Base-by-base conservation (phyloP, 2,329 filamentous ascomycete species). In the Mariannaea sp. region DNA sequence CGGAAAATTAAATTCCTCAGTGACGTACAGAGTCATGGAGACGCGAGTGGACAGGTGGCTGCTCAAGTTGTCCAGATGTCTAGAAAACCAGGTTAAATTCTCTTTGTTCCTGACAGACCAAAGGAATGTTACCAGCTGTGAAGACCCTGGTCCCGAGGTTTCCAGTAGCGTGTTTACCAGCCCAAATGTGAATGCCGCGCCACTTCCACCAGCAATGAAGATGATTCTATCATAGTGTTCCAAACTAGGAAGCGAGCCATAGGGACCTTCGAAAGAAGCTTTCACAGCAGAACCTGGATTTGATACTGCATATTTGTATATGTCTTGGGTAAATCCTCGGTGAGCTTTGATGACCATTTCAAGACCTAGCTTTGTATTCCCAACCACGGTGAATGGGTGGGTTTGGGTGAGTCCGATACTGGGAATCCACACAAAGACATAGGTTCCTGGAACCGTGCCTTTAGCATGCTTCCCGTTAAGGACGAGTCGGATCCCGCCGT, bases 401-500 rank as follows among this genome's bases (percentile, higher is more conserved):
- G 72, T 80, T 61, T 84, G 76, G 14, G 78, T 71, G 1, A 69
- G 53, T n/a, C 79, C 75, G 29, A 85, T 73, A 2, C 70, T 66
- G 0, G 81, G 82, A 5, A 84, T 74, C 78, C 80, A 84, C 20
- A 84, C 64, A 49, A 81, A 83, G 54, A 78, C 80, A 57, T 85
- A 80, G 0, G 53, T 50, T 24, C 64, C 65, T 0, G 62, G 43
- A 7, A 16, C 51, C 2, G 13, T 61, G 59, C 1, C 8, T 24
- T n/a, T n/a, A n/a, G n/a, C n/a, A n/a, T 73, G 64, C 0, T 74
- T 72, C 16, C 74, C 77, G 59, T 75, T 75, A 13, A 82, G 69
- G 2, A 77, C 64, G 2, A 82, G 66, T 13, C 75, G 70, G 2
- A 75, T 77, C 13, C 74, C 79, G 3, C 74, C 72, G 13, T 75